Percentiles rank a stretch among this genome's conserved stretches.
Evolutionary conservation across 169 alveolate species (phyloP).

Genomic region (Cystoisospora suis): DNA sequence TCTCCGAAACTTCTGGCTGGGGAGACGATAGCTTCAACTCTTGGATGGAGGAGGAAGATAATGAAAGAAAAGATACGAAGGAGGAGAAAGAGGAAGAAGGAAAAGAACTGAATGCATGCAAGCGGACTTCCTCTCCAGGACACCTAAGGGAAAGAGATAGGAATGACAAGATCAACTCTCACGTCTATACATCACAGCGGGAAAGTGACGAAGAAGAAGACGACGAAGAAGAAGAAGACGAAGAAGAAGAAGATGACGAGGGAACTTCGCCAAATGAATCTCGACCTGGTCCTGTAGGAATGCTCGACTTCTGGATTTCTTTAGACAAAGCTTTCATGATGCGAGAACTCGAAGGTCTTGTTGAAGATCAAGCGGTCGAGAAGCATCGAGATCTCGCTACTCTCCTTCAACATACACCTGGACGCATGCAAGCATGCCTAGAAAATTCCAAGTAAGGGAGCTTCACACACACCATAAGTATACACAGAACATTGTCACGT

Average conservation of each 20-base stretch:
- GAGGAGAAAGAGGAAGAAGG: background rate
- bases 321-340: background rate
- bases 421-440: background rate
- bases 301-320: conserved; percentile 3
- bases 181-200: too few species aligned
- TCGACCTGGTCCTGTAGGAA: background rate
- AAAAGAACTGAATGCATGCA: too few species aligned
- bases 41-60: background rate
- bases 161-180: too few species aligned
- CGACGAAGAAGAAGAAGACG: background rate
- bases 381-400: conserved; percentile 1
- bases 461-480: background rate
- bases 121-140: too few species aligned
- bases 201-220: background rate
- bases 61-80: background rate
- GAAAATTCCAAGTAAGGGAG: background rate
- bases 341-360: background rate
- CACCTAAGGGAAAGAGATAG: too few species aligned
- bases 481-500: background rate
- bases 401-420: background rate
- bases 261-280: background rate
- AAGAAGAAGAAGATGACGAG: background rate
- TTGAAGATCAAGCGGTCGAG: background rate
- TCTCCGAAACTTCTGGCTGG: too few species aligned
- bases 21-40: background rate